phyloP scores from a whole-genome alignment of 2,329 filamentous ascomycete species.

The Clarireedia hainanense region DNA sequence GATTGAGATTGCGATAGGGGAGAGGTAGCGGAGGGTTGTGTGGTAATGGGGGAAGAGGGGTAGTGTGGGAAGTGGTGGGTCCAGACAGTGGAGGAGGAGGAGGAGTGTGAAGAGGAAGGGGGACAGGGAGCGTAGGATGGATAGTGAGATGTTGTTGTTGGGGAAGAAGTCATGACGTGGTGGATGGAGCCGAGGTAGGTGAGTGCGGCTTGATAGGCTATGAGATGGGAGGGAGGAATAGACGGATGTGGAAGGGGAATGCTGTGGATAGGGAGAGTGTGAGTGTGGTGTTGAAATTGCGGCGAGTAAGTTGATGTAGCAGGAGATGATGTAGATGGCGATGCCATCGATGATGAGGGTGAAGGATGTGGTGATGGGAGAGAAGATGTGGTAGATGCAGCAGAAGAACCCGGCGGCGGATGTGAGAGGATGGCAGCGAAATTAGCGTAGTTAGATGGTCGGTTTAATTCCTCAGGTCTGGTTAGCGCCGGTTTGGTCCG shows the following conservation, averaged over 20 bases:
- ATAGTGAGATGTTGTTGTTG: neutral
- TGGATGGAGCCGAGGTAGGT: constrained; percentile 5
- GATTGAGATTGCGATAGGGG: too few relatives aligned
- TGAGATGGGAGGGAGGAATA: constrained; percentile 2
- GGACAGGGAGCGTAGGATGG: too few relatives aligned
- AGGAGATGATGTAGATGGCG: neutral
- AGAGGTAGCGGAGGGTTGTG: neutral
- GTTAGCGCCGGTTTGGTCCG: constrained; percentile 6
- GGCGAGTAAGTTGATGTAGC: neutral
- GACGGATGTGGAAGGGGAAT: neutral
- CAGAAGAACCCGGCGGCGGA: neutral
- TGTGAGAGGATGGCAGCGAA: constrained; percentile 3
- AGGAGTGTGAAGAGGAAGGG: too few relatives aligned
- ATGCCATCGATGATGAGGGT: neutral
- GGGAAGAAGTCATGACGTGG: neutral
- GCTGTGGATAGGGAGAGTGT: neutral
- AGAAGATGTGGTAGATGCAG: neutral
- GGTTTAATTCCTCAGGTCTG: constrained; percentile 6
- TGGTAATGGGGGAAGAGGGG: neutral
- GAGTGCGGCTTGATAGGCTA: constrained; percentile 1
- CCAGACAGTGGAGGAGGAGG: too few relatives aligned
- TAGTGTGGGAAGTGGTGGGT: too few relatives aligned
- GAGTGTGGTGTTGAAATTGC: neutral
- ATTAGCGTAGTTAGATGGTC: neutral
- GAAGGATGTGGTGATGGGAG: neutral